Percentiles rank a stretch among this genome's conserved stretches.
Conservation (phyloP, 78 protist species). For the Ministeria vibrans region DNA sequence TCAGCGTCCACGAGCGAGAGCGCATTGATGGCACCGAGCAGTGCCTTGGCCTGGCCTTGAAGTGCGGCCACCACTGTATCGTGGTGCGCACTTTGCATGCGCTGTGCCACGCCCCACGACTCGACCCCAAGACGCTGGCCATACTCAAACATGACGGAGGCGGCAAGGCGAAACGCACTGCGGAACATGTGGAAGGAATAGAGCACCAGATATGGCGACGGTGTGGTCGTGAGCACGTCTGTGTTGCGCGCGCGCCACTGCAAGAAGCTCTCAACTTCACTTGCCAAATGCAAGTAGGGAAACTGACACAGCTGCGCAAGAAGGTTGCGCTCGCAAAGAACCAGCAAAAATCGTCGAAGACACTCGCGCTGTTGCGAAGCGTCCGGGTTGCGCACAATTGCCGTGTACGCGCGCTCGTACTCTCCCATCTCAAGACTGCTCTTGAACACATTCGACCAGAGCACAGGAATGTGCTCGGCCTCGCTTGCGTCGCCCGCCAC, state of each 20-base stretch:
- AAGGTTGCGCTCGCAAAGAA: not conserved
- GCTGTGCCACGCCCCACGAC: no score
- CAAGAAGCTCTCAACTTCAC: not conserved
- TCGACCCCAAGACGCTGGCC: conserved; percentile 1
- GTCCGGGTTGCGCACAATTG: conserved; percentile 2
- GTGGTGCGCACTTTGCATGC: no score
- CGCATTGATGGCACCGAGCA: not conserved
- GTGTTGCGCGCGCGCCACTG: not conserved
- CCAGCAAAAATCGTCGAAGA: not conserved
- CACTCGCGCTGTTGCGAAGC: not conserved
- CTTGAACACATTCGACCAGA: conserved; percentile 14
- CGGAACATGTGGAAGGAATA: not conserved
- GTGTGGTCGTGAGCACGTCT: not conserved
- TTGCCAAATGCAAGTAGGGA: not conserved
- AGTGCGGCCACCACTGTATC: not conserved
- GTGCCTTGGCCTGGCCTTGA: not conserved
- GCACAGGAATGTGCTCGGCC: no score
- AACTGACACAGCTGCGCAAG: not conserved
- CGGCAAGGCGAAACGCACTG: not conserved
- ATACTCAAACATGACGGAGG: not conserved
- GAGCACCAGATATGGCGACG: not conserved
- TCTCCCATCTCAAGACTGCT: not conserved
- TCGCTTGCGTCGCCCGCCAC: no score
- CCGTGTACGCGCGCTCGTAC: not conserved
- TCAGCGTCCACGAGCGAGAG: not conserved